Percentiles rank a stretch among this genome's conserved stretches.
Evolutionary conservation across 106 monocot species (phyloP).

Genomic region (Agapanthus africanus): DNA sequence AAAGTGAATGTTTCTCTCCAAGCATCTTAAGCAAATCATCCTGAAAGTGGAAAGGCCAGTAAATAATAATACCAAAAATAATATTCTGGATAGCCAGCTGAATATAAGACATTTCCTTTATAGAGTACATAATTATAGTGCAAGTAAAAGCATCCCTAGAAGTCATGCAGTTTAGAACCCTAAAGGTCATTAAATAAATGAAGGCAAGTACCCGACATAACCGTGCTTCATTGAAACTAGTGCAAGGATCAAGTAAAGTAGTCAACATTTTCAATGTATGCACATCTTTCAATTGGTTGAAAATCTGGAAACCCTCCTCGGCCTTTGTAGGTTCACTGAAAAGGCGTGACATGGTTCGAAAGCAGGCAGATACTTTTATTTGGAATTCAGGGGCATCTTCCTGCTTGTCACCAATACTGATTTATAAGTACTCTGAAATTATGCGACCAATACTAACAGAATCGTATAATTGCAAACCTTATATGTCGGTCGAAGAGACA

Average conservation of each 20-base stretch:
- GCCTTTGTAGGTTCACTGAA: constrained; percentile 73
- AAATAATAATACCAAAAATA: neutral
- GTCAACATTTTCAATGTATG: constrained; percentile 78
- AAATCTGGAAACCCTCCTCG: constrained; percentile 75
- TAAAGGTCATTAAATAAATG: neutral
- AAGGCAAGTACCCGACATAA: constrained; percentile 48
- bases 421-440: constrained; percentile 1
- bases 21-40: constrained; percentile 88
- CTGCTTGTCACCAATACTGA: constrained; percentile 39
- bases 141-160: neutral
- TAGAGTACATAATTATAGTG: neutral
- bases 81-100: neutral
- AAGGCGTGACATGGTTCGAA: constrained; percentile 77
- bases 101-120: neutral
- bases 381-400: constrained; percentile 59
- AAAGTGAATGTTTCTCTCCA: constrained; percentile 78
- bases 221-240: constrained; percentile 59
- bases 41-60: constrained; percentile 28
- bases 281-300: constrained; percentile 80
- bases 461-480: constrained; percentile 46
- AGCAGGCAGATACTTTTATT: constrained; percentile 58
- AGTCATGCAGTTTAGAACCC: neutral
- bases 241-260: constrained; percentile 57
- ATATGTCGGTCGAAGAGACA: constrained; percentile 61
- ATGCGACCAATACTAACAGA: constrained; percentile 6